Base-by-base conservation (phyloP, 176 grass and related monocot genomes). In the Tillandsia fasciculata region DNA sequence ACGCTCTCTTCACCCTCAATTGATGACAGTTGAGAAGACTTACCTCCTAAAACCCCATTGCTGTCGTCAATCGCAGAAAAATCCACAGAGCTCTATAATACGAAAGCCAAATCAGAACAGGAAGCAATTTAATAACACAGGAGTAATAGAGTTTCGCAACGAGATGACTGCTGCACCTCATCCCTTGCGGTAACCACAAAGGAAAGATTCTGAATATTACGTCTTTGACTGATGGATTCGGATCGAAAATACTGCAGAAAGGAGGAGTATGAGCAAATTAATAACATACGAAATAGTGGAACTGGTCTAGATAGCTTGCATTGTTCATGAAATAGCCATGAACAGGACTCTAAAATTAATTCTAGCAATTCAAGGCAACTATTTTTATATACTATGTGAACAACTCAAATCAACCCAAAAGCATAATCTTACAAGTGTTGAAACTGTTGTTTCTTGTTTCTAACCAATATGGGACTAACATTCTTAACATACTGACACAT, bases 1-100 rank as follows among this genome's bases (percentile, higher is more conserved):
- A 90, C 87, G 56, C 83, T 89, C 73, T 87, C 88, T 5, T 95
- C 87, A 56, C 86, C 85, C 70, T 94, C 86, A 58, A 80, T 87
- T 61, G 86, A 84, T 75, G 77, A 88, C 53, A 74, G 8, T 77
- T 26, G 14, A 71, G 11, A 67, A 11, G 33, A 67, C 27, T 49
- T 48, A 12, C 65, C 10, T 13, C 63, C 86, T 72, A 73, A 72
- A 29, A 12, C 50, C 2, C 72, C 78, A 15, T 69, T 69, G 5
- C 71, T 50, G 2, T 71, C 71, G 15, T 78, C 86, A 68, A 29
- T 54, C 10, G 84, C 20, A 1, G 81, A 75, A 51, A 84, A 78
- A 13, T 78, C 86, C 17, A 74, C 71, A 3, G 23, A 12, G 65
- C 81, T 78, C 86, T 84, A 50, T 33, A 51, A 23, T 61, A 61